Evolutionary conservation across 1,284 basidiomycete genomes (phyloP).

Genomic region (Wolfiporia cocos): DNA sequence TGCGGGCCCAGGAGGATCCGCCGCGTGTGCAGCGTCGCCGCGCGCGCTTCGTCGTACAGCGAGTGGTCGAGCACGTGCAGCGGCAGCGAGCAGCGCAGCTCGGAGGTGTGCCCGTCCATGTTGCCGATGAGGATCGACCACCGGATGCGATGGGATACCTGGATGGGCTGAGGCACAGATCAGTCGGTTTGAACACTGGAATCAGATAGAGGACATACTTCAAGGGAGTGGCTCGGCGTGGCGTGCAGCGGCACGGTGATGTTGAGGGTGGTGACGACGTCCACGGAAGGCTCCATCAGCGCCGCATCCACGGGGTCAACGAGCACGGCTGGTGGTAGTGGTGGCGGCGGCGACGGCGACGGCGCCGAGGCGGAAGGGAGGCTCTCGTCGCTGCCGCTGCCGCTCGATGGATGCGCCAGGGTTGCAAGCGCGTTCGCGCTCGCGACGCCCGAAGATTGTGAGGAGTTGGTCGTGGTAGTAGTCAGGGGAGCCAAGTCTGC

Average conservation of each 20-base stretch:
- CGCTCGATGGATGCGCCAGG: neutral
- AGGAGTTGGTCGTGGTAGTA: constrained; percentile 23
- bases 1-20: constrained; percentile 53
- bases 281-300: constrained; percentile 26
- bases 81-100: constrained; percentile 87
- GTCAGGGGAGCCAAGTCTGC: constrained; percentile 24
- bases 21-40: constrained; percentile 66
- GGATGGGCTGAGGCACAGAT: constrained; percentile 67
- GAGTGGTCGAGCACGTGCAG: constrained; percentile 74
- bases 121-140: constrained; percentile 79
- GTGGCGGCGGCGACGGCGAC: neutral
- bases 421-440: neutral
- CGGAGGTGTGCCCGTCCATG: constrained; percentile 84
- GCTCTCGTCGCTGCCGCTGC: constrained; percentile 6
- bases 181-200: too few relatives aligned
- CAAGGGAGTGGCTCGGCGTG: constrained; percentile 58
- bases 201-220: constrained; percentile 27
- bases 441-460: constrained; percentile 16
- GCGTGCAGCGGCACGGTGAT: constrained; percentile 44
- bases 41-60: constrained; percentile 69
- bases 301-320: constrained; percentile 11
- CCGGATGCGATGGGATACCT: constrained; percentile 66
- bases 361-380: neutral
- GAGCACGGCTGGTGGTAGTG: constrained; percentile 1
- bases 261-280: constrained; percentile 42